A percentile compares a stretch with the other conserved stretches of the same genome.
Evolutionary conservation across 257 asterid species (phyloP).

Genomic region (Eucommia ulmoides): DNA sequence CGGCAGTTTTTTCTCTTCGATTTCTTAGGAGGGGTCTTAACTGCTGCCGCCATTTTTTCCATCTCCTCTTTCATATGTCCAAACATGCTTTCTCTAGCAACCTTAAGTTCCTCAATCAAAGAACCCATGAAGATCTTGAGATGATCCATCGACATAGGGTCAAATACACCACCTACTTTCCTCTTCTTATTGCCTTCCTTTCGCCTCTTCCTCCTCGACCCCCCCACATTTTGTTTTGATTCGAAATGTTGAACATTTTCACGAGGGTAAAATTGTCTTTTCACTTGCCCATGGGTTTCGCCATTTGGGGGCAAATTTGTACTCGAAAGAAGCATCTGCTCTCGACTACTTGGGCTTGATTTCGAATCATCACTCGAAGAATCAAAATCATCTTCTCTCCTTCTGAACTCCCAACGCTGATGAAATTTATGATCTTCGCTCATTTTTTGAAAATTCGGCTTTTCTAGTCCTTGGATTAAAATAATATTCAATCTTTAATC

Average conservation of each 20-base stretch:
- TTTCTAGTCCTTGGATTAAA: no score
- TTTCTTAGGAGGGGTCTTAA: slow-evolving; percentile 1
- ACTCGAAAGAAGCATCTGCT: slow-evolving; percentile 13
- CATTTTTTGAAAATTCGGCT: no score
- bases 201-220: slow-evolving; percentile 5
- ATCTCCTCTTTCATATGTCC: slow-evolving; percentile 30
- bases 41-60: slow-evolving; percentile 13
- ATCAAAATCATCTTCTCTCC: slow-evolving; percentile 33
- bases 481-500: no score
- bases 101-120: slow-evolving; percentile 32
- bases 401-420: slow-evolving; percentile 51
- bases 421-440: slow-evolving; percentile 23
- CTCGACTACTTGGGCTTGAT: slow-evolving; percentile 19
- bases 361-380: slow-evolving; percentile 39
- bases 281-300: slow-evolving; percentile 11
- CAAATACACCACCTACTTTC: slow-evolving; percentile 14
- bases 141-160: slow-evolving; percentile 15
- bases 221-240: slow-evolving; percentile 12
- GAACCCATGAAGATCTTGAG: slow-evolving; percentile 33
- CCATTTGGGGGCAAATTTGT: slow-evolving; percentile 18
- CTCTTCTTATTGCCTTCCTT: slow-evolving; percentile 10
- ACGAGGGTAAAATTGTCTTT: neutral
- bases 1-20: slow-evolving; percentile 9
- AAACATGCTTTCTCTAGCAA: slow-evolving; percentile 29
- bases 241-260: slow-evolving; percentile 3